Evolutionary conservation across 106 monocot species (phyloP).

Genomic region (Apostasia shenzhenica): DNA sequence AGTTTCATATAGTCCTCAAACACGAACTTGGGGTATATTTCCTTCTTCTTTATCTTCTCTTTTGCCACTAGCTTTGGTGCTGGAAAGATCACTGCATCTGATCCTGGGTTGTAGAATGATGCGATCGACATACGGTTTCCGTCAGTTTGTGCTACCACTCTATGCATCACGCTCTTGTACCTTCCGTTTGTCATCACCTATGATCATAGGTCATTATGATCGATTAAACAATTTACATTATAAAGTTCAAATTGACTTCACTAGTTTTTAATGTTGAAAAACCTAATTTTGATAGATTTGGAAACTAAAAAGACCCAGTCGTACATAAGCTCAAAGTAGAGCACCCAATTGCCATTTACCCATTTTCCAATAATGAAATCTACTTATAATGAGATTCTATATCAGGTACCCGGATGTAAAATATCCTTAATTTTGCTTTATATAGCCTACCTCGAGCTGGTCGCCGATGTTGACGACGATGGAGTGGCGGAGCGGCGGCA

Average conservation of each 20-base stretch:
- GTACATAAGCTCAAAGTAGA: no score
- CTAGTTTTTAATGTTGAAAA: no score
- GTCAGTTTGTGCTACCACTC: constrained; percentile 47
- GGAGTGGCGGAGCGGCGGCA: constrained; percentile 50
- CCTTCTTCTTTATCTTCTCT: neutral
- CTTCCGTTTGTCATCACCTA: constrained; percentile 75
- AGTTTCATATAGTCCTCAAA: constrained; percentile 88
- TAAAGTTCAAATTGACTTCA: no score
- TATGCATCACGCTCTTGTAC: constrained; percentile 72
- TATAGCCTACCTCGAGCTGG: constrained; percentile 36
- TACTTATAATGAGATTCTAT: no score
- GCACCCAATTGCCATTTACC: no score
- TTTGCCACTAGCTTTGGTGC: constrained; percentile 31
- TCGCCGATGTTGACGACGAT: constrained; percentile 82
- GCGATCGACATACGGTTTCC: constrained; percentile 80
- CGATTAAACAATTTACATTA: no score
- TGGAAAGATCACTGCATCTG: constrained; percentile 62
- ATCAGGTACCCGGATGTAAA: no score
- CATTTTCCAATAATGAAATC: no score
- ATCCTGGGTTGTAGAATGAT: constrained; percentile 80
- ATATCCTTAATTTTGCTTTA: no score
- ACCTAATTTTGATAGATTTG: no score
- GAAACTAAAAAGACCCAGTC: no score
- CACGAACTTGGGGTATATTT: constrained; percentile 36
- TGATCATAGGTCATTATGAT: neutral